A percentile compares a stretch with the other conserved stretches of the same genome.
These are phyloP conservation scores for Saccharomycopsis babjevae DNA, from an alignment of 805 yeast genomes.

Conservation along the genomic window DNA sequence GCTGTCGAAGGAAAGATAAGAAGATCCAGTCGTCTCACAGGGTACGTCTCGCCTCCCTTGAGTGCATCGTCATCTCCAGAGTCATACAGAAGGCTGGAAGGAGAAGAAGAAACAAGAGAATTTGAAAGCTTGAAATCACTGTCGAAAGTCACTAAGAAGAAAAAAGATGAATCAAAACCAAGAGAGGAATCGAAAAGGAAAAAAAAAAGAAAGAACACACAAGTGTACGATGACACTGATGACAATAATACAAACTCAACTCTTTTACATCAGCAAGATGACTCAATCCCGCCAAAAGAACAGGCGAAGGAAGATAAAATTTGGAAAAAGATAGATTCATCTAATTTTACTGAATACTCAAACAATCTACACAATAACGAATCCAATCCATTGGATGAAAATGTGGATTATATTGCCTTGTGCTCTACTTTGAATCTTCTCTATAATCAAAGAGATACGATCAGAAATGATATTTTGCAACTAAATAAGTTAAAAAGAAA, in stretches of 20 bases:
- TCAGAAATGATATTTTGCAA: conserved; percentile 9
- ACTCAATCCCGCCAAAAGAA: background rate
- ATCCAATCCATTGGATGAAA: background rate
- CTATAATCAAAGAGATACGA: conserved; percentile 10
- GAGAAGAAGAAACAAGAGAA: background rate
- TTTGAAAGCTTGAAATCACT: background rate
- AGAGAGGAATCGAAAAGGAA: background rate
- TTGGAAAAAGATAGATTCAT: background rate
- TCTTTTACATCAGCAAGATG: background rate
- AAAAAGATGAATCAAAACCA: background rate
- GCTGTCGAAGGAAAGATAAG: background rate
- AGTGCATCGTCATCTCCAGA: background rate
- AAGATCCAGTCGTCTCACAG: background rate
- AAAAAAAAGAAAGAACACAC: background rate
- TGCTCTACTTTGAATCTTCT: conserved; percentile 15
- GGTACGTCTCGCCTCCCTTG: background rate
- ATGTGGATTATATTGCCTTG: conserved; percentile 15
- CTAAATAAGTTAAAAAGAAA: conserved; percentile 7
- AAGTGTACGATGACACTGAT: background rate
- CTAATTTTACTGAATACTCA: too few relatives aligned
- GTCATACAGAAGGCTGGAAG: background rate
- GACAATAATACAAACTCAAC: background rate
- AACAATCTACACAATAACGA: too few relatives aligned
- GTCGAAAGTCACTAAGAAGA: background rate
- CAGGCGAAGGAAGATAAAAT: background rate